Evolutionary conservation across 345 rosid species (phyloP).

Genomic region (Citrus reticulata): DNA sequence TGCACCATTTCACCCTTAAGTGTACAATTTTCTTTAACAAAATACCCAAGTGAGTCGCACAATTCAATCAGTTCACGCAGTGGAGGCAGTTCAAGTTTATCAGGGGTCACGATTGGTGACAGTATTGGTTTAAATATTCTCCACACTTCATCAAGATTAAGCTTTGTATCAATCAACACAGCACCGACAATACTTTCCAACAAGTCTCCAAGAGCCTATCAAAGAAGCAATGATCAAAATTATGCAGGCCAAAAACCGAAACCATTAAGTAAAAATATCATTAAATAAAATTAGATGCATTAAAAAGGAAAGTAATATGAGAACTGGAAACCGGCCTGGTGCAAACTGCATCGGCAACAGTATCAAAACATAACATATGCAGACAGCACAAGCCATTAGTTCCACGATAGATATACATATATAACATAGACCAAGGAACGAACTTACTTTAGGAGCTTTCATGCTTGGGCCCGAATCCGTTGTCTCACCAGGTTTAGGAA

Average conservation of each 20-base stretch:
- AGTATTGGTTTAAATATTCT: constrained; percentile 64
- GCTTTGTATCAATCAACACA: constrained; percentile 61
- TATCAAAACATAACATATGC: background rate
- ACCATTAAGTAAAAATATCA: background rate
- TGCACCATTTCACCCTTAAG: constrained; percentile 50
- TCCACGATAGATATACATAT: background rate
- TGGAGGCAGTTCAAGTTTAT: constrained; percentile 82
- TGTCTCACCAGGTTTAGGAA: constrained; percentile 32
- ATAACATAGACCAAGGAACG: background rate
- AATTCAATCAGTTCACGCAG: constrained; percentile 61
- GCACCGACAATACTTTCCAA: constrained; percentile 92
- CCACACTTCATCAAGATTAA: constrained; percentile 78
- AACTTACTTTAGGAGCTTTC: constrained; percentile 79
- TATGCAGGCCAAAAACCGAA: background rate
- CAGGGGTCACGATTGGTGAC: constrained; percentile 79
- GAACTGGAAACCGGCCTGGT: background rate
- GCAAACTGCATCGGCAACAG: background rate
- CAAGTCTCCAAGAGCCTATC: constrained; percentile 86
- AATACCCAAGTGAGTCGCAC: constrained; percentile 77
- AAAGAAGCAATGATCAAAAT: constrained; percentile 9
- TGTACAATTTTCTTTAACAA: constrained; percentile 38
- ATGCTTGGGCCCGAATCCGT: constrained; percentile 27
- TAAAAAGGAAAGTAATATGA: background rate
- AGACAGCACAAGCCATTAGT: background rate
- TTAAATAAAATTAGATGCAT: background rate